Percentiles rank a stretch among this genome's conserved stretches.
Conservation (phyloP, 257 asterid genomes). For the Salvia miltiorrhiza region DNA sequence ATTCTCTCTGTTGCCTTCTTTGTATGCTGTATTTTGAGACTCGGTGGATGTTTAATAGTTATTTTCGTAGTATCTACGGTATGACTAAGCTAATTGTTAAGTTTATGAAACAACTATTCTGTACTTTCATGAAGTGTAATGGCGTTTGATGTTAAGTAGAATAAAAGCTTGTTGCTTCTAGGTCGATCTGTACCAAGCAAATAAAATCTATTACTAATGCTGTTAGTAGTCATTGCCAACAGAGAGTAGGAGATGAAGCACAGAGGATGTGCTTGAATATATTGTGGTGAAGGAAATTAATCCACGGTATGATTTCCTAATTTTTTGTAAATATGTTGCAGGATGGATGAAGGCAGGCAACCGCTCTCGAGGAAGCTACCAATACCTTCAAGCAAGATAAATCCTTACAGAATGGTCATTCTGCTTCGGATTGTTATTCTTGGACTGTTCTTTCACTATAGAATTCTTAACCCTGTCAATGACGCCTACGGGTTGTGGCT, state of each 20-base stretch:
- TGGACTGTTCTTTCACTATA: conserved; percentile 69
- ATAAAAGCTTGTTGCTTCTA: no score
- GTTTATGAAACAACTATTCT: no score
- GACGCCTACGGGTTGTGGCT: conserved; percentile 81
- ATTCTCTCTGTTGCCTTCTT: conserved; percentile 13
- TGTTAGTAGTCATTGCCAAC: no score
- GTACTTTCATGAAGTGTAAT: neutral
- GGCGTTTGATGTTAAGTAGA: neutral
- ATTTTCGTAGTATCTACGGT: no score
- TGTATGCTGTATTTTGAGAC: no score
- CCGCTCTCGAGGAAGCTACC: conserved; percentile 85
- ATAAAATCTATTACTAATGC: no score
- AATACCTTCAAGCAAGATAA: conserved; percentile 76
- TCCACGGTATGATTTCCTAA: neutral
- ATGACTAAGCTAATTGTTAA: no score
- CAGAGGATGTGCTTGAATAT: neutral
- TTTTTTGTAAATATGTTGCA: conserved; percentile 15
- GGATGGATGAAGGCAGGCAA: conserved; percentile 94
- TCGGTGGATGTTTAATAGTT: no score
- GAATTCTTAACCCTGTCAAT: conserved; percentile 72
- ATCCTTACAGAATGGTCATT: conserved; percentile 74
- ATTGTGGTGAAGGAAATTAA: neutral
- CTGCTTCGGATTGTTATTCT: conserved; percentile 58
- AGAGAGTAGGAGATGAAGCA: no score
- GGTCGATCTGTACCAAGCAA: no score